Evolutionary conservation across 164 flowering plant genomes (phyloP).

Genomic region (Sextonia rubra): DNA sequence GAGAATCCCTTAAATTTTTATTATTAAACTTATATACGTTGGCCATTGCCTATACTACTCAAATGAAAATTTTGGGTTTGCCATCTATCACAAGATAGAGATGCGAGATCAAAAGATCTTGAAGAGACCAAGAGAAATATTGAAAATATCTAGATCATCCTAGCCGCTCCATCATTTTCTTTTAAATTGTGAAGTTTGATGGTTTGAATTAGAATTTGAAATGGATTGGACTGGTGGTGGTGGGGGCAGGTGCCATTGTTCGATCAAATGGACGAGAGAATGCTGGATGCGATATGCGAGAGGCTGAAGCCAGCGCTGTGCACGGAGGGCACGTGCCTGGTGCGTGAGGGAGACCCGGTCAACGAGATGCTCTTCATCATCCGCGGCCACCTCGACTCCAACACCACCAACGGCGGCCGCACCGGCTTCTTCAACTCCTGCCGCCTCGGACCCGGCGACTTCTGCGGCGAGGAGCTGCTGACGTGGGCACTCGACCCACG

Average conservation of each 20-base stretch:
- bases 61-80: too few species aligned
- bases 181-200: too few species aligned
- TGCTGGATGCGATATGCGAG: conserved; percentile 92
- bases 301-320: conserved; percentile 79
- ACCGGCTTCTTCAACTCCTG: conserved; percentile 92
- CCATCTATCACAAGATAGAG: too few species aligned
- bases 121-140: too few species aligned
- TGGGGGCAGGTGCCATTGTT: conserved; percentile 69
- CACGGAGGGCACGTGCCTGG: conserved; percentile 67
- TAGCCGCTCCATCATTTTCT: too few species aligned
- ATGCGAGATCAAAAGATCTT: not conserved
- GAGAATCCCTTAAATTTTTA: too few species aligned
- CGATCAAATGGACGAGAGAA: conserved; percentile 89
- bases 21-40: too few species aligned
- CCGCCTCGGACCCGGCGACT: conserved; percentile 76
- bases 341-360: conserved; percentile 90
- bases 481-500: conserved; percentile 94
- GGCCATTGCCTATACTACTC: too few species aligned
- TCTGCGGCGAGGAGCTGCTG: conserved; percentile 91
- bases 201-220: too few species aligned
- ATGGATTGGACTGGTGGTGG: not conserved
- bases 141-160: not conserved
- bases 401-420: conserved; percentile 89
- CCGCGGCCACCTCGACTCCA: conserved; percentile 82
- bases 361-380: conserved; percentile 90